Evolutionary conservation across 2,329 filamentous ascomycete genomes (phyloP).

Genomic region (Botrytis pseudocinerea): DNA sequence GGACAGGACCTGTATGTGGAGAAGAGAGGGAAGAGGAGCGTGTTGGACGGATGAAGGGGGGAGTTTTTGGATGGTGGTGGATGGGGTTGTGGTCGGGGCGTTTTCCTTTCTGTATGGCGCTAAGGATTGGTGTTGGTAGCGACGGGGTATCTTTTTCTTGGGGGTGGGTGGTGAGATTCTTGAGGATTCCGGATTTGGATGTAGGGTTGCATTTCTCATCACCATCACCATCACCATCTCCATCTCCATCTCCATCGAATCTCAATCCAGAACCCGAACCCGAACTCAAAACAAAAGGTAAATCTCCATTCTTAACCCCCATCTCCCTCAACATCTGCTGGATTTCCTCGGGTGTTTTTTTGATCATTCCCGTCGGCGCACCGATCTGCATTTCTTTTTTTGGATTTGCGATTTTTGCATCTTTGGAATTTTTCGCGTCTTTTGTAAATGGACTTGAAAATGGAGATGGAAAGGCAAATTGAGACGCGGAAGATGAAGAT

Average conservation of each 20-base stretch:
- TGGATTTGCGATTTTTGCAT: not conserved
- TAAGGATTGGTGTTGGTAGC: no score
- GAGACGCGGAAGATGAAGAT: not conserved
- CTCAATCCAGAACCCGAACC: not conserved
- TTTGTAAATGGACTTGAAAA: not conserved
- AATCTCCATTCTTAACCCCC: not conserved
- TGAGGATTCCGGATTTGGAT: no score
- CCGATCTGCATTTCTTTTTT: not conserved
- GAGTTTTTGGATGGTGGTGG: not conserved
- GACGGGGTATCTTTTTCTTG: no score
- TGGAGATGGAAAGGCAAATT: no score
- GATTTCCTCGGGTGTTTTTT: constrained; percentile 1
- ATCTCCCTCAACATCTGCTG: not conserved
- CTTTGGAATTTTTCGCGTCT: rapidly evolving
- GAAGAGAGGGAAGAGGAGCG: not conserved
- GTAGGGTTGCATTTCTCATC: not conserved
- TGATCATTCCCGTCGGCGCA: not conserved
- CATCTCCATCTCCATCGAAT: no score
- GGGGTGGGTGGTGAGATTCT: no score
- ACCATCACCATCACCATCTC: no score
- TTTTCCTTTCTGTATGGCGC: not conserved
- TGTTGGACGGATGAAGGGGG: not conserved
- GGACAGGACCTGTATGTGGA: not conserved
- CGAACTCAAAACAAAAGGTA: not conserved
- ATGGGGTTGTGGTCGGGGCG: rapidly evolving